These are phyloP conservation scores for Plasmodium cynomolgi DNA, from an alignment of 169 alveolate genomes.

Conservation along the genomic window DNA sequence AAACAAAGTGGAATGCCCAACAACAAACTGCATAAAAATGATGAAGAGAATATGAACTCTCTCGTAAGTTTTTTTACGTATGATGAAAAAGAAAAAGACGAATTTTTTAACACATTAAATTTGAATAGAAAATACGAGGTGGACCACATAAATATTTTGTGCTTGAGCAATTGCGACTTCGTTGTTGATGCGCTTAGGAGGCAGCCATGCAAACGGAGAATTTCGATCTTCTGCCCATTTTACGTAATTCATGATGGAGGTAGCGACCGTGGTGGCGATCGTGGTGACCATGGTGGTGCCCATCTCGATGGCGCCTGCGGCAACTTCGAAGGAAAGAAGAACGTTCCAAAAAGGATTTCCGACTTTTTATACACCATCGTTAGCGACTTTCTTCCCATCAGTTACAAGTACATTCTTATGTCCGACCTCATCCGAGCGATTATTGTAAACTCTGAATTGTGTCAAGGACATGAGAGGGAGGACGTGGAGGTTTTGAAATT, in stretches of 20 bases:
- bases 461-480: background rate
- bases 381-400: slow-evolving; percentile 59
- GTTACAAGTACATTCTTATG: slow-evolving; percentile 23
- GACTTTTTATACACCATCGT: slow-evolving; percentile 25
- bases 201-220: background rate
- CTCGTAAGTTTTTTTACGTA: slow-evolving; percentile 45
- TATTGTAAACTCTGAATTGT: slow-evolving; percentile 52
- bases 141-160: slow-evolving; percentile 61
- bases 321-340: background rate
- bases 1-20: background rate
- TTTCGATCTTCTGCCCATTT: slow-evolving; percentile 64
- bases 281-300: background rate
- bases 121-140: slow-evolving; percentile 15
- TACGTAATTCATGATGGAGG: slow-evolving; percentile 17
- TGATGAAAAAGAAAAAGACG: slow-evolving; percentile 6
- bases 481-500: slow-evolving; percentile 29
- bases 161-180: slow-evolving; percentile 27
- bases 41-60: background rate
- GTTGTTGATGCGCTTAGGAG: slow-evolving; percentile 1
- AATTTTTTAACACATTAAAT: slow-evolving; percentile 11
- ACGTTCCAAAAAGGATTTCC: background rate
- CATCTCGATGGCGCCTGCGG: background rate
- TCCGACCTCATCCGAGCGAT: slow-evolving; percentile 61
- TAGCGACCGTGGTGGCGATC: background rate
- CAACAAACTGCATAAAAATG: background rate